Evolutionary conservation across 1,139 yeast genomes (phyloP).

Genomic region (Debaryomyces psychrophilus): DNA sequence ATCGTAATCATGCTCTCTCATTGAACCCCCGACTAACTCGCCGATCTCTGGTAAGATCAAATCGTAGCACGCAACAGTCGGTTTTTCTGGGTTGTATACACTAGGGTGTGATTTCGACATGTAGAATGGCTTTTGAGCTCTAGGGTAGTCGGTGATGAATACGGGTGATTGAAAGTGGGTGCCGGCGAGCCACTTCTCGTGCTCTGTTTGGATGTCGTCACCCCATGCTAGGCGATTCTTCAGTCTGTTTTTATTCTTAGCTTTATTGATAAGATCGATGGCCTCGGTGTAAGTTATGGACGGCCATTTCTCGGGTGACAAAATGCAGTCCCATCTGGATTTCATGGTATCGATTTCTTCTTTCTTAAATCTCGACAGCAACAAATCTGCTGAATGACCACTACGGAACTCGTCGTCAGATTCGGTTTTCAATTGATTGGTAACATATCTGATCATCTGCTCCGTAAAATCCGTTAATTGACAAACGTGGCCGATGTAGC

Average conservation of each 20-base stretch:
- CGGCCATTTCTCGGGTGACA: conserved; percentile 57
- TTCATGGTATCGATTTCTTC: conserved; percentile 32
- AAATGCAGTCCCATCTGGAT: conserved; percentile 38
- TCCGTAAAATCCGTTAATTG: conserved; percentile 73
- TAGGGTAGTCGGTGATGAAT: conserved; percentile 89
- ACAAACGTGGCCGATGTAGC: conserved; percentile 59
- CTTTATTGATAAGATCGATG: conserved; percentile 42
- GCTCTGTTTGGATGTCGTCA: conserved; percentile 75
- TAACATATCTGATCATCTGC: conserved; percentile 62
- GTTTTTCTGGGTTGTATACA: conserved; percentile 30
- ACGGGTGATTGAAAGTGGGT: conserved; percentile 71
- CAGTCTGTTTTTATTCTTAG: conserved; percentile 40
- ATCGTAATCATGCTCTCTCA: conserved; percentile 74
- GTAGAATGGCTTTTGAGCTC: conserved; percentile 81
- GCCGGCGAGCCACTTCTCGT: conserved; percentile 89
- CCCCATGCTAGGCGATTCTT: conserved; percentile 57
- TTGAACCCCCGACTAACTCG: conserved; percentile 94
- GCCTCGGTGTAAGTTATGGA: conserved; percentile 78
- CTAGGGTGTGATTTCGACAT: conserved; percentile 59
- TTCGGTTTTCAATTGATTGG: conserved; percentile 32
- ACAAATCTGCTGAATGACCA: conserved; percentile 44
- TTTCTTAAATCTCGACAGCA: conserved; percentile 39
- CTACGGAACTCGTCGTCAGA: neutral
- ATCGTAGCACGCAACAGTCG: conserved; percentile 90
- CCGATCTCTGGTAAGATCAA: conserved; percentile 88